A percentile compares a stretch with the other conserved stretches of the same genome.
Evolutionary conservation across 1,284 basidiomycete genomes (phyloP).

Genomic region (Malassezia globosa): DNA sequence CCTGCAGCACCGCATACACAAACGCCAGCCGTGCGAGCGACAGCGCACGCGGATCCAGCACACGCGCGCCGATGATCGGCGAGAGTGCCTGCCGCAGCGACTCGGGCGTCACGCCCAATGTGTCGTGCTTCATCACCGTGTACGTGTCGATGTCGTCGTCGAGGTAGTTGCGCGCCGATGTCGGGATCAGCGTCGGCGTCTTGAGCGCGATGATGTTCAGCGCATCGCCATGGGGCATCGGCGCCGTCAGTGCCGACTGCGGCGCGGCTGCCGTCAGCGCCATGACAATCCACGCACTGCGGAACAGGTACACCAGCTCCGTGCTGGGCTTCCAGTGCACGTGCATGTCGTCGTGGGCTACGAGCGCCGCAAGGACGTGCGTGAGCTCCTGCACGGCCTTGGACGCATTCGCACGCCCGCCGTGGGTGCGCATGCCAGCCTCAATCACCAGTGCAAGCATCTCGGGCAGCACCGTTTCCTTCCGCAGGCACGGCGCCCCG

Average conservation of each 20-base stretch:
- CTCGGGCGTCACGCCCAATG: conserved; percentile 20
- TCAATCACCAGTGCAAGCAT: conserved; percentile 75
- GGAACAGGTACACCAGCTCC: conserved; percentile 69
- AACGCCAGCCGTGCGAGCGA: conserved; percentile 77
- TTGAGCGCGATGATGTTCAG: conserved; percentile 72
- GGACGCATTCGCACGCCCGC: conserved; percentile 29
- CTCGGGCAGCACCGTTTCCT: conserved; percentile 62
- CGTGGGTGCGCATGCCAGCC: conserved; percentile 25
- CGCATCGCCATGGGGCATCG: conserved; percentile 42
- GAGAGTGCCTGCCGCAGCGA: conserved; percentile 40
- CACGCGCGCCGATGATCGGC: conserved; percentile 57
- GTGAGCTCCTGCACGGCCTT: conserved; percentile 52
- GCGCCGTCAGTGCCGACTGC: conserved; percentile 19
- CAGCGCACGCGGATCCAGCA: conserved; percentile 64
- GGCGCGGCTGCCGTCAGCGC: conserved; percentile 56
- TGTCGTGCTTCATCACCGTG: conserved; percentile 60
- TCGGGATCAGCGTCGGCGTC: conserved; percentile 73
- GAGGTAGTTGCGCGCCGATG: conserved; percentile 70
- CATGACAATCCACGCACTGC: conserved; percentile 88
- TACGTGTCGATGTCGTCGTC: conserved; percentile 87
- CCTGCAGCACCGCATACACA: conserved; percentile 71
- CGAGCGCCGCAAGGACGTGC: conserved; percentile 75
- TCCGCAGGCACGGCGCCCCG: conserved; percentile 18
- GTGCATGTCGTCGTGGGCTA: conserved; percentile 64
- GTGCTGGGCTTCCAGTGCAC: conserved; percentile 56